Evolutionary conservation across 2,329 filamentous ascomycete genomes (phyloP).

Genomic region (Aspergillus thermomutatus): DNA sequence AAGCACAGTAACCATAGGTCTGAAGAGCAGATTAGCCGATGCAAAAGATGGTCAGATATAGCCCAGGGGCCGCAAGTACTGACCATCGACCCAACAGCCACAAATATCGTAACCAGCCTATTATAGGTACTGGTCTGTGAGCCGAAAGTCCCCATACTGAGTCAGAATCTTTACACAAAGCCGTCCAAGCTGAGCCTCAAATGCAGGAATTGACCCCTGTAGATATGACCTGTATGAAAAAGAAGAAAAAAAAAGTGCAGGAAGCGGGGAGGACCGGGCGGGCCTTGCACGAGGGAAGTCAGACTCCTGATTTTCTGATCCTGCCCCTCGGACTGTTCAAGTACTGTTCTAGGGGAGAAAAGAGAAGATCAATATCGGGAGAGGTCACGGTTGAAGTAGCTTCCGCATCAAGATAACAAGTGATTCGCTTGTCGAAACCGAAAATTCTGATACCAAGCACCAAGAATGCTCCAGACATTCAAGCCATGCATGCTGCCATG

Average conservation of each 20-base stretch:
- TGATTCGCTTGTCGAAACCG: not conserved
- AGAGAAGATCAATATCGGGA: not conserved
- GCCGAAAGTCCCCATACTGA: constrained; percentile 29
- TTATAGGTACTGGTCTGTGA: constrained; percentile 39
- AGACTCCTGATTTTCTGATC: not conserved
- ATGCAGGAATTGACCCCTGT: constrained; percentile 1
- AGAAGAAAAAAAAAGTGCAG: not conserved
- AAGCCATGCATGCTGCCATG: not conserved
- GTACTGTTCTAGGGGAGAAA: not conserved
- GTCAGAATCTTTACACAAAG: not conserved
- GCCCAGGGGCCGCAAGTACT: constrained; percentile 8
- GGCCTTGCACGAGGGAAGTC: not conserved
- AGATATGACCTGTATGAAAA: not conserved
- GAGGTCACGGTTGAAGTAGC: not conserved
- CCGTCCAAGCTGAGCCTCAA: not conserved
- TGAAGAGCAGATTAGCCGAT: constrained; percentile 17
- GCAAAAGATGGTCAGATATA: not conserved
- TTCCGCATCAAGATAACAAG: not conserved
- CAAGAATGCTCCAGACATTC: not conserved
- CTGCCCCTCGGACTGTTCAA: not conserved
- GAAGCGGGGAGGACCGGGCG: not conserved
- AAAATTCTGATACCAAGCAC: not conserved
- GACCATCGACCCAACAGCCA: constrained; percentile 40
- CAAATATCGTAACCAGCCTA: constrained; percentile 37
- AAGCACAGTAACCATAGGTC: constrained; percentile 52